Percentiles rank a stretch among this genome's conserved stretches.
phyloP scores from a whole-genome alignment of 305 asterid genomes.

The Rubia tinctorum region DNA sequence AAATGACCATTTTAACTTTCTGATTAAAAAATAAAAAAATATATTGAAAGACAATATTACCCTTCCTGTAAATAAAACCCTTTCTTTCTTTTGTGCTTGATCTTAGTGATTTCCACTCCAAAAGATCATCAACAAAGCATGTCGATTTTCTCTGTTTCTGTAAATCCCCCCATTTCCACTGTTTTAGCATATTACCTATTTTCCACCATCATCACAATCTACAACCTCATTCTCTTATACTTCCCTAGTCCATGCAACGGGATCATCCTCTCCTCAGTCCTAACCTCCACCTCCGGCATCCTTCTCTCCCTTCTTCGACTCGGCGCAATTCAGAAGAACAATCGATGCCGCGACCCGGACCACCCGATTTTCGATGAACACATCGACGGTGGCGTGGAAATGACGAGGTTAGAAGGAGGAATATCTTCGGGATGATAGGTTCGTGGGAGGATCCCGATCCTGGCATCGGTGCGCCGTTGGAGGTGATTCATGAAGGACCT shows the following conservation, averaged over 20 bases:
- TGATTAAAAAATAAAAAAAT: too few species aligned
- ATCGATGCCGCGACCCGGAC: background rate
- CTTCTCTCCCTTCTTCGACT: conserved; percentile 58
- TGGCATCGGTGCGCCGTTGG: conserved; percentile 71
- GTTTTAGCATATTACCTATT: conserved; percentile 37
- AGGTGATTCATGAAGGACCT: conserved; percentile 71
- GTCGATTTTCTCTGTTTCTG: conserved; percentile 25
- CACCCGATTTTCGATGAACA: conserved; percentile 15
- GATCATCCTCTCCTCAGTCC: conserved; percentile 47
- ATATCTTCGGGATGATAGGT: conserved; percentile 7
- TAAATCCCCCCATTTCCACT: too few species aligned
- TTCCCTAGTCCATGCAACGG: conserved; percentile 36
- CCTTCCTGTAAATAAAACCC: too few species aligned
- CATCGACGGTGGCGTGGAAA: too few species aligned
- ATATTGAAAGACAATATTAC: too few species aligned
- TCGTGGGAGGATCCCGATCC: conserved; percentile 13
- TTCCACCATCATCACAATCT: conserved; percentile 53
- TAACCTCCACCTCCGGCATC: conserved; percentile 45
- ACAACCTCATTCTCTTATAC: conserved; percentile 51
- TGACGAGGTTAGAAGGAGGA: conserved; percentile 8
- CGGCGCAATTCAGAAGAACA: conserved; percentile 32
- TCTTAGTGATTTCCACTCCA: background rate
- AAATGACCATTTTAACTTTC: too few species aligned
- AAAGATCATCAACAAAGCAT: background rate
- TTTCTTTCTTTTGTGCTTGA: too few species aligned